These are phyloP conservation scores for Zasmidium cellare DNA, from an alignment of 2,329 filamentous ascomycete genomes.

Conservation along the genomic window DNA sequence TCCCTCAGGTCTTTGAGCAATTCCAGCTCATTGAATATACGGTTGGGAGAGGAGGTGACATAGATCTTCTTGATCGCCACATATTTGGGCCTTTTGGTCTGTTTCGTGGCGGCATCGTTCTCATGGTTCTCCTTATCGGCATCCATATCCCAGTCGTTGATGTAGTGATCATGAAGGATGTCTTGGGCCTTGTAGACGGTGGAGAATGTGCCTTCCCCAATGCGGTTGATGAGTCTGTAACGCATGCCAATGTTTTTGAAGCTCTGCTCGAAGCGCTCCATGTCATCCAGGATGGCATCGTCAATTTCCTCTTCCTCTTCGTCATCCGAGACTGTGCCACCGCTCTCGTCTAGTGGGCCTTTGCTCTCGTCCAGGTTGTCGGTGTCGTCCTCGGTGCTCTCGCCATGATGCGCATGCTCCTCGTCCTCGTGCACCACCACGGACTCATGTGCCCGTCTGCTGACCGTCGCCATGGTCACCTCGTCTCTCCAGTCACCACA, in stretches of 20 bases:
- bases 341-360: constrained; percentile 52
- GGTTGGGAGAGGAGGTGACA: constrained; percentile 88
- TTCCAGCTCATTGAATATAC: constrained; percentile 95
- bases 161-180: constrained; percentile 75
- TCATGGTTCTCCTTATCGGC: constrained; percentile 41
- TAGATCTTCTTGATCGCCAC: constrained; percentile 99
- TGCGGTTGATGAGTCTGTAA: constrained; percentile 91
- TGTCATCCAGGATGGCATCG: constrained; percentile 74
- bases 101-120: constrained; percentile 14
- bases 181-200: constrained; percentile 99
- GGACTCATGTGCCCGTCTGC: constrained; percentile 17
- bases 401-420: constrained; percentile 15
- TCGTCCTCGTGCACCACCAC: constrained; percentile 26
- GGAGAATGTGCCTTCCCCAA: constrained; percentile 97
- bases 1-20: constrained; percentile 83
- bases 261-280: constrained; percentile 76
- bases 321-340: constrained; percentile 55
- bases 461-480: constrained; percentile 22
- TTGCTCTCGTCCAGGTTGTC: constrained; percentile 50
- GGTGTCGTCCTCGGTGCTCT: constrained; percentile 36
- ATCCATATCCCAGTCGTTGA: constrained; percentile 82
- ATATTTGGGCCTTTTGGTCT: constrained; percentile 61
- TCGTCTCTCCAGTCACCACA: not conserved
- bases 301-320: constrained; percentile 61
- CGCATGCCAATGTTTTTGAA: constrained; percentile 82